These are phyloP conservation scores for Henckelia pumila DNA, from an alignment of 257 asterid genomes.

Conservation along the genomic window DNA sequence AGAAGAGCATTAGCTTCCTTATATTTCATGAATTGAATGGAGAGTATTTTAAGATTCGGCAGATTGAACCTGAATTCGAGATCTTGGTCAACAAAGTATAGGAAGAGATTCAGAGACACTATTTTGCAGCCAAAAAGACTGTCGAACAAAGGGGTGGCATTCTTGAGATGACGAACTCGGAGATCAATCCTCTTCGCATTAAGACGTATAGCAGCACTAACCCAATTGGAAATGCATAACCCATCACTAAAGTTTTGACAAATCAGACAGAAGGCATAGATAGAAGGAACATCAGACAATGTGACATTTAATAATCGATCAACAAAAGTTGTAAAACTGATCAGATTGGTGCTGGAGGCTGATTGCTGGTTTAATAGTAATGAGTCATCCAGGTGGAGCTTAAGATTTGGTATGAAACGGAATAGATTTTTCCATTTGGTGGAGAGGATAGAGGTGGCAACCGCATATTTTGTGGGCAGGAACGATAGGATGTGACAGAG, in stretches of 20 bases:
- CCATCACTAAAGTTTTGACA: slow-evolving; percentile 12
- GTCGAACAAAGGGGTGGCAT: neutral
- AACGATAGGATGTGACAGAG: slow-evolving; percentile 29
- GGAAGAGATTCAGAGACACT: slow-evolving; percentile 4
- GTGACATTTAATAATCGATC: slow-evolving; percentile 22
- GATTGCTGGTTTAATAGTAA: slow-evolving; percentile 12
- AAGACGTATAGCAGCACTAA: slow-evolving; percentile 20
- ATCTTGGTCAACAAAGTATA: neutral
- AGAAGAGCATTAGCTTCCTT: slow-evolving; percentile 10
- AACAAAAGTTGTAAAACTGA: slow-evolving; percentile 15
- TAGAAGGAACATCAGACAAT: slow-evolving; percentile 10
- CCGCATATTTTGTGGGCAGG: slow-evolving; percentile 24
- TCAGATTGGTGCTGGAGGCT: neutral
- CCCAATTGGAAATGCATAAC: slow-evolving; percentile 15
- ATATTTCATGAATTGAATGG: neutral
- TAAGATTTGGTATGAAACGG: slow-evolving; percentile 23
- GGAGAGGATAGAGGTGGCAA: slow-evolving; percentile 24
- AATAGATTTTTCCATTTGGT: slow-evolving; percentile 26
- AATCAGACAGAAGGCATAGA: neutral
- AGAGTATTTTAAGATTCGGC: slow-evolving; percentile 19
- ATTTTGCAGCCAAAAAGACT: slow-evolving; percentile 25
- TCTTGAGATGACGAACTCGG: neutral
- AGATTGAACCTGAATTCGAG: slow-evolving; percentile 20
- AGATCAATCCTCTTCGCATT: slow-evolving; percentile 14
- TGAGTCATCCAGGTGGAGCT: slow-evolving; percentile 7